Base-by-base conservation (phyloP, 495 filamentous ascomycete genomes). In the Aspergillus olivimuriae region DNA sequence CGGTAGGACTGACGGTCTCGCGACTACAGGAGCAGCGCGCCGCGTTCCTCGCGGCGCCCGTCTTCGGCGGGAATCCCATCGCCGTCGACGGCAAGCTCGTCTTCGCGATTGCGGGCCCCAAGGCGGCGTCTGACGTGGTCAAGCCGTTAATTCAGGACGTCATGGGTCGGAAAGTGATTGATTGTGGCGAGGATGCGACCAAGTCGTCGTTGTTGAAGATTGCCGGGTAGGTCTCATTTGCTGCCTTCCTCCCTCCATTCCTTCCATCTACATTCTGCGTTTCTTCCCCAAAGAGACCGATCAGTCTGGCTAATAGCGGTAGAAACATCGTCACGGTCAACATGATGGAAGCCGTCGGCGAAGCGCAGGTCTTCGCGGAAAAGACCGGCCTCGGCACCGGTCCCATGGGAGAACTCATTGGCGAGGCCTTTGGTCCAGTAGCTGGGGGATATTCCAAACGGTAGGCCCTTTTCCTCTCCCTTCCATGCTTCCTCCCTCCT, bases 301-400 rank as follows among this genome's bases (percentile, higher is more conserved):
- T n/a, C n/a, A n/a, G n/a, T n/a, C n/a, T n/a, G n/a, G n/a, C n/a
- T n/a, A n/a, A n/a, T 12, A 3, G 24, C 11, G 24, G 24, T 39
- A 68, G 64, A 10, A 73, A 73, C 33, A 70, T 73, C 16, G 59
- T 73, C 20, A 73, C 68, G 14, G 57, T 72, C 9, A 69, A 65
- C 28, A 57, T 71, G 50, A 72, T 72, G 73, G 70, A 75, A 55
- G 60, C 70, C 1, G 69, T 76, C 30, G 68, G 68, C 4, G 75
- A 78, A 53, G 68, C 71, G 1, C 74, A 78, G 46, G 72, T 76
- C 17, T 73, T 78, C 46, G 74, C 74, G 15, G 74, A 76, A 51
- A 72, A 72, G 51, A 70, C 70, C 1, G 73, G 72, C 1, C 62
- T 80, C 4, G 73, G 74, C n/a, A 65, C 66, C 1, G 60, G 53